Conservation (phyloP, 208 protist genomes). For the Acanthamoeba rhysodes region DNA sequence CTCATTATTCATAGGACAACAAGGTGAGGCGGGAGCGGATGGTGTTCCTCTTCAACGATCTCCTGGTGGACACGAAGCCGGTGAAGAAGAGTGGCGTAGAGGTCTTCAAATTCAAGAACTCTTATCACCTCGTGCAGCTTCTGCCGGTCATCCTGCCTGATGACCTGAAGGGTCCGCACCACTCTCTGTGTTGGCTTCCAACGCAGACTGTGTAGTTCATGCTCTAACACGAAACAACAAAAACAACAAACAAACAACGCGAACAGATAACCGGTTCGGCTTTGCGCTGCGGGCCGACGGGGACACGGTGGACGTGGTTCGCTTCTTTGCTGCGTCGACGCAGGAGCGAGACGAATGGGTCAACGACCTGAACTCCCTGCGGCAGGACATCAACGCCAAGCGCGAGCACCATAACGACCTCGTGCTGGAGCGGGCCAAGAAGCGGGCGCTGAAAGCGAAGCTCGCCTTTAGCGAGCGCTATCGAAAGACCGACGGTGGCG, state of each 20-base stretch:
- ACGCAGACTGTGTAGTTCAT: too few species aligned
- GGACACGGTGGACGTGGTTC: conserved; percentile 22
- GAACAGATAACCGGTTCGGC: not conserved
- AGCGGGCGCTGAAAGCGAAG: conserved; percentile 27
- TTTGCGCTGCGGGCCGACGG: conserved; percentile 40
- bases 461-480: conserved; percentile 38
- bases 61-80: conserved; percentile 67
- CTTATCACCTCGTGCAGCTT: conserved; percentile 31
- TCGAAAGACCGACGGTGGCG: not conserved
- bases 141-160: conserved; percentile 1
- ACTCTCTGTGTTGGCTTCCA: too few species aligned
- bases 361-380: conserved; percentile 6
- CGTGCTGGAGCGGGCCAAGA: conserved; percentile 47
- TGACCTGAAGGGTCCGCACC: not conserved
- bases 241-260: not conserved
- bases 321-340: conserved; percentile 24
- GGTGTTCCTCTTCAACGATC: conserved; percentile 74
- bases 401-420: conserved; percentile 18
- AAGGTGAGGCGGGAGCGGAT: conserved; percentile 23
- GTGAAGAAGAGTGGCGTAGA: conserved; percentile 58
- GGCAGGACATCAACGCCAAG: conserved; percentile 44
- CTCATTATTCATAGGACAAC: not conserved
- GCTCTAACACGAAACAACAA: not conserved
- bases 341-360: conserved; percentile 51
- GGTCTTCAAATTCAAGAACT: conserved; percentile 61